Evolutionary conservation across 148 eudicot species (phyloP).

Genomic region (Cornus kousa): DNA sequence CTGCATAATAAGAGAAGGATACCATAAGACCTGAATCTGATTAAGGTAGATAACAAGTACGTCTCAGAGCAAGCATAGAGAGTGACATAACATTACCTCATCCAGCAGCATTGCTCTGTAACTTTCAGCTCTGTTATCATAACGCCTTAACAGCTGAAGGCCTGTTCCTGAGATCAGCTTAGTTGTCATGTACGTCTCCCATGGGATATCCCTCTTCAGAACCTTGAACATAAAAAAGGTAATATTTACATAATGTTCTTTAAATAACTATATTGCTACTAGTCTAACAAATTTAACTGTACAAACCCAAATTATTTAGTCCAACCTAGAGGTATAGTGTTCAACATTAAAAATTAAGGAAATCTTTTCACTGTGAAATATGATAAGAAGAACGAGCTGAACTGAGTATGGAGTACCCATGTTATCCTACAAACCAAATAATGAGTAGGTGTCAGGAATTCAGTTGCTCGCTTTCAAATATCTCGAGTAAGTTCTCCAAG

Average conservation of each 20-base stretch:
- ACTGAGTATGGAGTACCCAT: too few species aligned
- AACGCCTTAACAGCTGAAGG: slow-evolving; percentile 87
- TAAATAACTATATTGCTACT: not conserved
- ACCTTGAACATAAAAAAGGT: slow-evolving; percentile 42
- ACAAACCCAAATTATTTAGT: not conserved
- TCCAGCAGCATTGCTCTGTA: slow-evolving; percentile 78
- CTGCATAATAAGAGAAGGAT: too few species aligned
- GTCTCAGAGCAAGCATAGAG: too few species aligned
- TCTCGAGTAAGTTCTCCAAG: too few species aligned
- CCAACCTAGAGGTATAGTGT: slow-evolving; percentile 3
- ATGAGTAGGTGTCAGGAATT: too few species aligned
- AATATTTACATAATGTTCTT: not conserved
- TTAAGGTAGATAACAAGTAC: too few species aligned
- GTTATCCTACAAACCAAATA: too few species aligned
- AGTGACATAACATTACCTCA: slow-evolving; percentile 47
- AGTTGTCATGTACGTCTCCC: slow-evolving; percentile 97
- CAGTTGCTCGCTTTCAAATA: too few species aligned
- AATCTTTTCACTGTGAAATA: not conserved
- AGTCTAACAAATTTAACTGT: not conserved
- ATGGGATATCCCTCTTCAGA: slow-evolving; percentile 88
- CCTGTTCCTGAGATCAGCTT: slow-evolving; percentile 84
- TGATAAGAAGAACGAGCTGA: too few species aligned
- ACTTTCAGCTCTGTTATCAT: slow-evolving; percentile 76
- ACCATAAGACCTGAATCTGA: too few species aligned
- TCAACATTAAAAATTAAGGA: not conserved